Conservation (phyloP, 257 asterid species). For the Solanum boliviense region DNA sequence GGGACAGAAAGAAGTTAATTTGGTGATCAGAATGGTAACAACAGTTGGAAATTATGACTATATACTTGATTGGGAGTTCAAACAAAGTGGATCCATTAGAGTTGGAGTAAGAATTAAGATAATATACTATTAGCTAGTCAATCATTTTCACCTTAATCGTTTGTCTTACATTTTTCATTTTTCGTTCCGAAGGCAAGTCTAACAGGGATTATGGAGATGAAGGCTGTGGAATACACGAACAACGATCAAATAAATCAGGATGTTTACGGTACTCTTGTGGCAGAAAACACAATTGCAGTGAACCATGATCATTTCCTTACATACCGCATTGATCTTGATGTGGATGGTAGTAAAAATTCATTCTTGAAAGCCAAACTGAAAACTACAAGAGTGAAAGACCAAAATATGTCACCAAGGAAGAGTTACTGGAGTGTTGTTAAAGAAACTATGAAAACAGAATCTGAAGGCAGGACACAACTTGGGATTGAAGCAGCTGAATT, state of each 20-base stretch:
- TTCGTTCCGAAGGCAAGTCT: conserved; percentile 33
- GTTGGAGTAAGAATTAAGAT: conserved; percentile 36
- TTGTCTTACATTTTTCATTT: neutral
- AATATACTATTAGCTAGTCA: neutral
- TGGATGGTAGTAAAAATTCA: conserved; percentile 46
- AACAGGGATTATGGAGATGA: conserved; percentile 47
- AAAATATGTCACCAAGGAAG: conserved; percentile 35
- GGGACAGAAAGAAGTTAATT: conserved; percentile 40
- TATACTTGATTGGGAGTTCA: conserved; percentile 73
- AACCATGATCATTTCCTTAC: conserved; percentile 60
- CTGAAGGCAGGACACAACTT: conserved; percentile 22
- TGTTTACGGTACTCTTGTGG: conserved; percentile 42
- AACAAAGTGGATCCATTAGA: conserved; percentile 58
- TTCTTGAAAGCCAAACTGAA: conserved; percentile 32
- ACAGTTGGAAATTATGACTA: conserved; percentile 70
- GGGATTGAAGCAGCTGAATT: conserved; percentile 33
- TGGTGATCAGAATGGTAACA: conserved; percentile 66
- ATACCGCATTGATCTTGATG: conserved; percentile 53
- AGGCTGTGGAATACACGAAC: conserved; percentile 27
- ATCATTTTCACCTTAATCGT: neutral
- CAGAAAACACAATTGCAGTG: conserved; percentile 36
- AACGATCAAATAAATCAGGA: conserved; percentile 10
- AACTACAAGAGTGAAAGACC: conserved; percentile 10
- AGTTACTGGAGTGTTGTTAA: conserved; percentile 49
- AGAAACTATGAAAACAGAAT: conserved; percentile 40